Percentiles rank a stretch among this genome's conserved stretches.
Conservation (phyloP, 1,139 yeast genomes). For the Candida tropicalis region DNA sequence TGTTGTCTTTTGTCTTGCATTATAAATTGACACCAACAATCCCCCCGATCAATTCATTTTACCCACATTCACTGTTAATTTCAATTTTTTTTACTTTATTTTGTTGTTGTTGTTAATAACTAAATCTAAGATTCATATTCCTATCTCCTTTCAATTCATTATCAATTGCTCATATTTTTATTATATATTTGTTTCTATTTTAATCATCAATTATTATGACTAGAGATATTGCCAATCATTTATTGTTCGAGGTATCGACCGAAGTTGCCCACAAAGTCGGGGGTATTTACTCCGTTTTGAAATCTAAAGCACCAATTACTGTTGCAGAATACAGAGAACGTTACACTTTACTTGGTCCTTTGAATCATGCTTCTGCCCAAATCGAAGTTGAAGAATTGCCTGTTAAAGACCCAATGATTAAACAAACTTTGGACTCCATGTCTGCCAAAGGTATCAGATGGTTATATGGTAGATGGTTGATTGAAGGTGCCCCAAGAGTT, state of each 20-base stretch:
- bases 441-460: slow-evolving; percentile 76
- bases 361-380: slow-evolving; percentile 78
- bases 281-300: slow-evolving; percentile 94
- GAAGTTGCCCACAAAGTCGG: slow-evolving; percentile 98
- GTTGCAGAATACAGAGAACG: slow-evolving; percentile 91
- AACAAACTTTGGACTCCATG: slow-evolving; percentile 72
- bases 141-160: neutral
- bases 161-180: too few relatives aligned
- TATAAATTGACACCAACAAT: slow-evolving; percentile 3
- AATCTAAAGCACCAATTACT: slow-evolving; percentile 96
- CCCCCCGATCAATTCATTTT: neutral
- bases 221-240: slow-evolving; percentile 78
- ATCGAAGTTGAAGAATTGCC: slow-evolving; percentile 92
- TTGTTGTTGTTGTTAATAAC: too few relatives aligned
- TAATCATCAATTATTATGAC: slow-evolving; percentile 46
- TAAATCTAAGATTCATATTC: too few relatives aligned
- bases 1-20: too few relatives aligned
- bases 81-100: neutral
- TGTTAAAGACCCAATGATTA: slow-evolving; percentile 62
- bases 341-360: slow-evolving; percentile 86
- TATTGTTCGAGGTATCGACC: slow-evolving; percentile 92
- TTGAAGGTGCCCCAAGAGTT: slow-evolving; percentile 96
- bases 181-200: too few relatives aligned
- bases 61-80: neutral
- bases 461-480: slow-evolving; percentile 94